Evolutionary conservation across 2,329 filamentous ascomycete species (phyloP), one percentile per base, ranked within the genome.

Genomic region (Ceratocystis albifundus): DNA sequence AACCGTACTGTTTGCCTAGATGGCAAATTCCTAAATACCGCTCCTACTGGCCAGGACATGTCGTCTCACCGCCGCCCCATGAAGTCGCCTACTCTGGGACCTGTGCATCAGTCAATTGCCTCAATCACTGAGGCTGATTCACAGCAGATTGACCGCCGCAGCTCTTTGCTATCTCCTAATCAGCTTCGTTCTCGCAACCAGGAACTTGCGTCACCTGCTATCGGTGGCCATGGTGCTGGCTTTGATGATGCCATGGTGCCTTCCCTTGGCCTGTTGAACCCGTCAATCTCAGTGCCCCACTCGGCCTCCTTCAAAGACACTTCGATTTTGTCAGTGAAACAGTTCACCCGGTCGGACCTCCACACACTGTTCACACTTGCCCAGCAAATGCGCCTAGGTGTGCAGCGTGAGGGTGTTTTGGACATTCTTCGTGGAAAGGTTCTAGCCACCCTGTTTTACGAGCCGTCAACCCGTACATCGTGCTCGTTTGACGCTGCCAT

Each of bases 401-500:
- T 96, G 36, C 90, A 97, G 78, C 88, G 92, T 62, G 88, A 96
- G 72, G 94, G 94, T 68, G 88, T 94, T 36, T 81, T 99, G 63
- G 88, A 94, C 72, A 82, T 96, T 66, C 84, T 99, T 69, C 89
- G 88, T 72, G 91, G 92, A 32, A 86, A 89, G 59, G 84, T 99
- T 12, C 82, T 99, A 46, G 90, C 88, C 77, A 94, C 90, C 1
- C 85, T 99, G 79, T 99, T 99, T 83, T 99, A 92, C 76, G 94
- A 99, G 80, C 94, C 94, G 1, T 97, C 93, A 0, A 99, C 94
- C 2, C 85, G 94, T 65, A 99, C 94, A 4, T 96, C 93, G 12
- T 86, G 89, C 46, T 99, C 94, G 2, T 99, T 99, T 72, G 94
- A 99, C 74, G 89, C 93, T 66, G 94, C 94, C 53, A 99, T 99